These are phyloP conservation scores for Castanea crenata DNA, from an alignment of 306 rosid genomes.

Conservation along the genomic window DNA sequence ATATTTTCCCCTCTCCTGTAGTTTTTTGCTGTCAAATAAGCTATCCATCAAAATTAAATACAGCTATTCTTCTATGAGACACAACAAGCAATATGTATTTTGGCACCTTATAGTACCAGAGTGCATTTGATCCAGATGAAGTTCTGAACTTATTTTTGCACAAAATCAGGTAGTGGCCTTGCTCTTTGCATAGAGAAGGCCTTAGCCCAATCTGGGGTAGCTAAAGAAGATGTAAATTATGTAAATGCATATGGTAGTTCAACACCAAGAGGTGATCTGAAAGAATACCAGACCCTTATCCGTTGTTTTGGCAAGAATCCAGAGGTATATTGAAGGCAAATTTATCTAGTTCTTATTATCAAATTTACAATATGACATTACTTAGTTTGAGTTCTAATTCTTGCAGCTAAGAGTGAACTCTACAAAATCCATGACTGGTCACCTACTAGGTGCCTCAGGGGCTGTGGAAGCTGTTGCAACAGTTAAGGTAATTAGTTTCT, in stretches of 20 bases:
- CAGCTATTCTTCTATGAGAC: background rate
- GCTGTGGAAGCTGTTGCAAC: conserved; percentile 97
- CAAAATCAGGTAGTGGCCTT: conserved; percentile 68
- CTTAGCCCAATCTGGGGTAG: conserved; percentile 69
- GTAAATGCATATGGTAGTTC: conserved; percentile 95
- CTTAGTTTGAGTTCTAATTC: conserved; percentile 19
- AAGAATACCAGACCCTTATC: conserved; percentile 80
- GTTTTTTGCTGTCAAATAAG: background rate
- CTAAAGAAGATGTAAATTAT: conserved; percentile 85
- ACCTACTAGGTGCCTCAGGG: conserved; percentile 95
- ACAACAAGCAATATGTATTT: background rate
- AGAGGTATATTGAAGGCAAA: conserved; percentile 38
- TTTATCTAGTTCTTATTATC: background rate
- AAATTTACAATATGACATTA: background rate
- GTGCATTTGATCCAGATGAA: background rate
- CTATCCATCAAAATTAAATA: background rate
- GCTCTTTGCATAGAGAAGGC: conserved; percentile 92
- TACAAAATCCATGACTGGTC: conserved; percentile 96
- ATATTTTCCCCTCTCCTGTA: background rate
- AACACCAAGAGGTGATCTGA: conserved; percentile 87
- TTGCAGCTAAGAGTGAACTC: conserved; percentile 80
- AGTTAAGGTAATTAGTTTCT: conserved; percentile 54
- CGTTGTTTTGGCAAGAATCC: conserved; percentile 88
- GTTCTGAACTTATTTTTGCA: background rate
- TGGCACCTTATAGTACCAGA: background rate